Conservation (phyloP, 495 filamentous ascomycete species). For the Letharia columbiana region DNA sequence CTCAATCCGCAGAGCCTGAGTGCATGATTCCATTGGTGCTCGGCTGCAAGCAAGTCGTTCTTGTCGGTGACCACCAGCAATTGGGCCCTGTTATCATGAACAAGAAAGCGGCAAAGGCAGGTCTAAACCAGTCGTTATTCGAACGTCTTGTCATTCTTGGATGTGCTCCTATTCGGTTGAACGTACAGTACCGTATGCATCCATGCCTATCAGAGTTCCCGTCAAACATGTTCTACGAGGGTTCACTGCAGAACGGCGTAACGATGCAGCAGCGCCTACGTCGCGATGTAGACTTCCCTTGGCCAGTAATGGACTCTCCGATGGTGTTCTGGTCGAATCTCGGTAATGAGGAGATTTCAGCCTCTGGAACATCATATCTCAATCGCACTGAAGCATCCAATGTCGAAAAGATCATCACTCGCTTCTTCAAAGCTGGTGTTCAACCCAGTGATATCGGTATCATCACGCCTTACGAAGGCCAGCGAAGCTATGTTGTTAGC, state of each 20-base stretch:
- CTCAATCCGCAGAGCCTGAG: conserved; percentile 97
- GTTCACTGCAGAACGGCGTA: conserved; percentile 93
- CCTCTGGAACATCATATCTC: conserved; percentile 94
- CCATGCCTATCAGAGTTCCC: conserved; percentile 96
- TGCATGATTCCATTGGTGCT: conserved; percentile 98
- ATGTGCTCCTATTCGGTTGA: conserved; percentile 86
- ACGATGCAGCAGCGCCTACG: conserved; percentile 81
- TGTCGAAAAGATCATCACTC: conserved; percentile 95
- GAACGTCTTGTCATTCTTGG: conserved; percentile 91
- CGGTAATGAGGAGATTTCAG: conserved; percentile 95
- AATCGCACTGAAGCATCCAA: conserved; percentile 96
- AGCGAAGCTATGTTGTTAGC: conserved; percentile 95
- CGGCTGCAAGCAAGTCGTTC: conserved; percentile 95
- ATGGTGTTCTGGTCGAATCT: conserved; percentile 99
- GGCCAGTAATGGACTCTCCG: conserved; percentile 85
- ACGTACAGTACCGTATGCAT: conserved; percentile 99
- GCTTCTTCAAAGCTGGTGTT: conserved; percentile 99
- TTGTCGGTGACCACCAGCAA: conserved; percentile 98
- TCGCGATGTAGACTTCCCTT: conserved; percentile 94
- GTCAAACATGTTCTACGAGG: conserved; percentile 99
- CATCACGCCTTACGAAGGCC: conserved; percentile 97
- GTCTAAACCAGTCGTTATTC: conserved; percentile 94
- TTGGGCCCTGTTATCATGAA: conserved; percentile 99
- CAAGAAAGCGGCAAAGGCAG: conserved; percentile 98
- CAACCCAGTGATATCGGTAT: conserved; percentile 88